Conservation (phyloP, 768 basidiomycete genomes). For the Pisolithus microcarpus region DNA sequence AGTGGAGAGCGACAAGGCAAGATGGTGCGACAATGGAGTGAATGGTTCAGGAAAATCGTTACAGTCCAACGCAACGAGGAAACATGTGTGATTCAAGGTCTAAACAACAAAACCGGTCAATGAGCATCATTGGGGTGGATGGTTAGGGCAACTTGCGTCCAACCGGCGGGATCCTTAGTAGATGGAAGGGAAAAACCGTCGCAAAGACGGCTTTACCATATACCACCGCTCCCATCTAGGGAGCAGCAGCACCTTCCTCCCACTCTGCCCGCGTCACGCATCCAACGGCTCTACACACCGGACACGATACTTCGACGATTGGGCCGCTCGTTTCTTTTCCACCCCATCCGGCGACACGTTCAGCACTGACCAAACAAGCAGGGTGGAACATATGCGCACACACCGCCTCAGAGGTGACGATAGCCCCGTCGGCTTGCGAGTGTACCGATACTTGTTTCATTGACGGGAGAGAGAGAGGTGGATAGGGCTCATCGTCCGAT, state of each 20-base stretch:
- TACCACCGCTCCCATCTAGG: slow-evolving; percentile 11
- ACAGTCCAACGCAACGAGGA: too few species aligned
- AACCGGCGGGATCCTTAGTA: too few species aligned
- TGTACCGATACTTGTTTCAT: slow-evolving; percentile 21
- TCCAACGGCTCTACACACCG: slow-evolving; percentile 63
- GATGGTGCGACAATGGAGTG: too few species aligned
- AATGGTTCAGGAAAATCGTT: too few species aligned
- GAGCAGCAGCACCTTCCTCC: slow-evolving; percentile 38
- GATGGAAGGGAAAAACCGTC: too few species aligned
- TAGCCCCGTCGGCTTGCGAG: slow-evolving; percentile 13
- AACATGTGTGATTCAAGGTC: too few species aligned
- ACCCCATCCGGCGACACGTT: slow-evolving; percentile 58
- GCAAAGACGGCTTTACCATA: too few species aligned
- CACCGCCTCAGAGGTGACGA: slow-evolving; percentile 21
- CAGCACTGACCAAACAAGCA: slow-evolving; percentile 62
- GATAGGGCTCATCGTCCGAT: slow-evolving; percentile 60
- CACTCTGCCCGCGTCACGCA: slow-evolving; percentile 54
- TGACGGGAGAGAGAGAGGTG: slow-evolving; percentile 19
- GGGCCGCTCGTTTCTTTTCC: slow-evolving; percentile 35
- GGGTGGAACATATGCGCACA: slow-evolving; percentile 69
- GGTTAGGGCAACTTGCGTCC: too few species aligned
- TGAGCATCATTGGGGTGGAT: too few species aligned
- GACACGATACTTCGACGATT: slow-evolving; percentile 64
- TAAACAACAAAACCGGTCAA: too few species aligned
- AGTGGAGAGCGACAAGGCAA: too few species aligned